Base-by-base conservation (phyloP, 129 eudicot genomes). In the Kitagawia praeruptora region DNA sequence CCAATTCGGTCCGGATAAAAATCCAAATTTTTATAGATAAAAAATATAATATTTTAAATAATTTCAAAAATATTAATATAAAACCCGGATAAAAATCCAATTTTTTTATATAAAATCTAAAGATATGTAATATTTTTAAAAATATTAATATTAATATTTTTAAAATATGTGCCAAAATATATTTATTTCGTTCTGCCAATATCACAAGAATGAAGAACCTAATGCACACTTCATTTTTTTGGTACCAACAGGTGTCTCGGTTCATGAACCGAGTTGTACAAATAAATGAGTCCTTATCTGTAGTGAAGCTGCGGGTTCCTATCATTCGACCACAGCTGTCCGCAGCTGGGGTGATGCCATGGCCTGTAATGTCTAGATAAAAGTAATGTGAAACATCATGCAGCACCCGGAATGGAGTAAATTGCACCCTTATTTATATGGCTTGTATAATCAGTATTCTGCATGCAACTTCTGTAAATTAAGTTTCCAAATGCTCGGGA, bases 221-320 rank as follows among this genome's bases (percentile, higher is more conserved):
- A 73, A 44, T 41, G 7, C 54, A 42, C 77, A 41, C 34, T 4
- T 23, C 16, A 23, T 39, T 21, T 42, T 73, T 44, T n/a, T 23
- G n/a, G 28, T 72, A 46, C 81, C 49, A 88, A 86, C 98, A 91
- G 97, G 93, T 82, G 75, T 89, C 98, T 80, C 97, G 91, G 85
- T 89, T 93, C 79, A 91, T 91, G 97, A 91, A 78, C 77, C 87
- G 91, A 66, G 98, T 89, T 83, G 98, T 93, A 78, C 87, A 89
- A 45, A 91, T 93, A 42, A 93, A 93, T 69, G 97, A 93, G 77
- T 96, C 97, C 74, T 93, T 93, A 84, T 91, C 96, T 4, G 86
- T 93, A 70, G 98, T 93, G 85, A 93, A 89, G 85, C n/a, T n/a
- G n/a, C 85, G 93, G 83, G 90, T 86, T n/a, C 97, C 97, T 21